These are phyloP conservation scores for Phylloporus scabripes DNA, from an alignment of 768 basidiomycete species.

Conservation along the genomic window DNA sequence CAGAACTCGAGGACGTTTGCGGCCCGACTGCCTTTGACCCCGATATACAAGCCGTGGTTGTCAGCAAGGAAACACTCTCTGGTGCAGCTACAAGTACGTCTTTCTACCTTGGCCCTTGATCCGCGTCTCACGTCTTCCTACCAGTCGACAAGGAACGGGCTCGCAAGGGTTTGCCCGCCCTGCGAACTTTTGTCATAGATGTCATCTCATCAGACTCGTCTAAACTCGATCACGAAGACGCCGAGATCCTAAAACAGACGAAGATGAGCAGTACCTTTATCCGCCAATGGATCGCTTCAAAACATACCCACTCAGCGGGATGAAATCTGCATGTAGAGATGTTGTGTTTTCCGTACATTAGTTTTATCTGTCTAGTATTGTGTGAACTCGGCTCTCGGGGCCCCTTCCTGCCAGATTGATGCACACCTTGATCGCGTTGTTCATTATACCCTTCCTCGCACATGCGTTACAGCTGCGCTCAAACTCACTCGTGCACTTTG, in stretches of 20 bases:
- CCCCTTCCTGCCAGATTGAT: constrained; percentile 4
- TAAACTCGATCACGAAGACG: constrained; percentile 59
- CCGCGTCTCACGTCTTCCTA: background rate
- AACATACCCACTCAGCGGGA: background rate
- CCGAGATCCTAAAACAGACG: constrained; percentile 60
- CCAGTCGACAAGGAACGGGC: constrained; percentile 61
- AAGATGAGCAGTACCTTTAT: constrained; percentile 97
- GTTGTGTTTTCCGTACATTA: too few relatives aligned
- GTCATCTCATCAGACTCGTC: constrained; percentile 72
- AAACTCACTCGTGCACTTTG: constrained; percentile 14
- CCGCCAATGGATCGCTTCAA: constrained; percentile 73
- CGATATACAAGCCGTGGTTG: constrained; percentile 87
- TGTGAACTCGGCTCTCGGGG: background rate
- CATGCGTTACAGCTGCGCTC: background rate
- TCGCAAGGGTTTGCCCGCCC: constrained; percentile 50
- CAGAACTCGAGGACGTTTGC: constrained; percentile 77
- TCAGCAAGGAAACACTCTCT: constrained; percentile 79
- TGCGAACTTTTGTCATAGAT: constrained; percentile 76
- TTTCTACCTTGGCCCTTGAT: constrained; percentile 5
- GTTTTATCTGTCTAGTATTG: background rate
- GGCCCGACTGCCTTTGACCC: constrained; percentile 89
- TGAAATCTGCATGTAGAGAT: constrained; percentile 4
- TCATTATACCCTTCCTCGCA: background rate
- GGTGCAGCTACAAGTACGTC: constrained; percentile 68
- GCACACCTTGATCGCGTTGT: constrained; percentile 2